Conservation (phyloP, 305 asterid genomes). For the Solanum aculeatissimum region DNA sequence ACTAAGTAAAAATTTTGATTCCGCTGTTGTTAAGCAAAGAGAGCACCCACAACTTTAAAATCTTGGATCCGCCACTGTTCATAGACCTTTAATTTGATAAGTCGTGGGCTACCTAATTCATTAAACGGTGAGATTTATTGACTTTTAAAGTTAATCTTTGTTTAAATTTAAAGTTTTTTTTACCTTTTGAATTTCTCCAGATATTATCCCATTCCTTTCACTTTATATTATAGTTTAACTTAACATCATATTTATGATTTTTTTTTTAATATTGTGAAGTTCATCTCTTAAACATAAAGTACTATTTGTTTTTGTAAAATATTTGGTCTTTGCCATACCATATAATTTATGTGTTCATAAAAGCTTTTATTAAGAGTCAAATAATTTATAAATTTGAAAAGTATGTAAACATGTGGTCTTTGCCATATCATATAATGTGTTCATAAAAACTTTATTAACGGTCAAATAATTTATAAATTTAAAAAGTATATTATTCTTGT, state of each 20-base stretch:
- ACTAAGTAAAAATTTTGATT: no score
- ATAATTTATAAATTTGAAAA: no score
- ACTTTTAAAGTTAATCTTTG: no score
- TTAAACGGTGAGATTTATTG: no score
- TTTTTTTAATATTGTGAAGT: background rate
- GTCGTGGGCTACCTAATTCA: no score
- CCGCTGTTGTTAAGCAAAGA: no score
- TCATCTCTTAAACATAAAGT: background rate
- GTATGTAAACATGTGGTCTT: background rate
- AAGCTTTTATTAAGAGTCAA: no score
- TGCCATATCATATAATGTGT: background rate
- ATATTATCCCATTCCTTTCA: background rate
- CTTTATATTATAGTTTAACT: background rate
- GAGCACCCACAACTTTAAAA: no score
- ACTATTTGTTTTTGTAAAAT: background rate
- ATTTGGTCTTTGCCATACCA: background rate
- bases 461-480: no score
- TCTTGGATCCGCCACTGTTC: no score
- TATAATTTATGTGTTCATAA: background rate
- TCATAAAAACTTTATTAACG: background rate
- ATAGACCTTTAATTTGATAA: no score
- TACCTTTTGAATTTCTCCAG: background rate
- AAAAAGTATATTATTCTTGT: no score
- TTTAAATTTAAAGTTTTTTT: background rate
- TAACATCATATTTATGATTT: background rate